Evolutionary conservation across 345 rosid species (phyloP), one percentile per base, ranked within the genome.

Genomic region (Brassica napus): DNA sequence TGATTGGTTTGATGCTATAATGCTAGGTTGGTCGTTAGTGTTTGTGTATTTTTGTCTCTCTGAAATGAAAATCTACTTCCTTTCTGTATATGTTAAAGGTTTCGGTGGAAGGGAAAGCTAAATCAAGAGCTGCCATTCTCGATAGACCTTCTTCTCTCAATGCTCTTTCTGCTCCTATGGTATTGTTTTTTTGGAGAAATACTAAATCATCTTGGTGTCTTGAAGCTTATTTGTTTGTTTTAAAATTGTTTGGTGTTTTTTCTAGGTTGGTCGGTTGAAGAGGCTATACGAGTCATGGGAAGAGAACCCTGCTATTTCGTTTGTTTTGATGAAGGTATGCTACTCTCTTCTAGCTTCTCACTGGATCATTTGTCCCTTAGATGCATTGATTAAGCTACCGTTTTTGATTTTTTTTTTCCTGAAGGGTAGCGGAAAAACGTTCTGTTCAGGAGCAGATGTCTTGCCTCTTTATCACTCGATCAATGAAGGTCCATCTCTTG

Each of bases 281-380:
- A 89, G 89, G 84, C 82, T 95, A 23, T 95, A 93, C 62, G 97
- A 90, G 63, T 91, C 92, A 16, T 95, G 99, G 99, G 97, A 95
- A 85, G 98, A 93, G 76, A 95, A 91, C 61, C 90, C 96, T 0
- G 89, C 91, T 73, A 88, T 91, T 77, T 94, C 96, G 1, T 91
- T 91, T 82, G 54, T 47, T 55, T 24, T 89, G 69, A 86, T 93
- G 98, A 91, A 90, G 97, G 98, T 95, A 88, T 74, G 49, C 14
- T 66, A 60, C 71, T 76, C 69, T 44, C 62, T 77, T 44, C 62
- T 77, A 32, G 59, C 39, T 74, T 6, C 18, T 55, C 31, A 2
- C 10, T 52, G 7, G 39, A n/a, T n/a, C n/a, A n/a, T n/a, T n/a
- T n/a, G n/a, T n/a, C n/a, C n/a, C n/a, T n/a, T n/a, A n/a, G n/a